Evolutionary conservation across 73 alveolate genomes (phyloP).

Genomic region (Durusdinium trenchii): DNA sequence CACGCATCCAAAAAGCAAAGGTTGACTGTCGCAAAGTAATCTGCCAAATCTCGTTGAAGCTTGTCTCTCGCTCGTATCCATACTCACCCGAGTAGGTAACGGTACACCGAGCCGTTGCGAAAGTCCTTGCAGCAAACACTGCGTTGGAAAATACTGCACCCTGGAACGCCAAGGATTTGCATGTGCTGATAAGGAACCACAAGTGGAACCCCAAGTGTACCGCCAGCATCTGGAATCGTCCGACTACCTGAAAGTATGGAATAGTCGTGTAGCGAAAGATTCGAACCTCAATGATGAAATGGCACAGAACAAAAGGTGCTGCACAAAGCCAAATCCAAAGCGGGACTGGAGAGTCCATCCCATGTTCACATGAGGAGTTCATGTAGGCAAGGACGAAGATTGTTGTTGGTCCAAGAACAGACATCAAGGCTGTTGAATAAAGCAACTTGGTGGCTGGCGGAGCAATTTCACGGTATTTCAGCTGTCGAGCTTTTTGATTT

Average conservation of each 20-base stretch:
- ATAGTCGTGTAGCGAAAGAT: slow-evolving; percentile 65
- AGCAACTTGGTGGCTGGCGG: slow-evolving; percentile 49
- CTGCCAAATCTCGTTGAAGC: slow-evolving; percentile 67
- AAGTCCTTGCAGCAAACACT: slow-evolving; percentile 73
- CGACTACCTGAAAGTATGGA: slow-evolving; percentile 82
- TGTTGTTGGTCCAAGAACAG: slow-evolving; percentile 49
- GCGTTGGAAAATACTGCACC: slow-evolving; percentile 86
- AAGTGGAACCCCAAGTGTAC: slow-evolving; percentile 35
- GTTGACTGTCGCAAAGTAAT: slow-evolving; percentile 60
- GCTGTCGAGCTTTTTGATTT: not conserved
- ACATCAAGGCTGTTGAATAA: not conserved
- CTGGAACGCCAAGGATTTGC: slow-evolving; percentile 78
- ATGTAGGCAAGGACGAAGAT: slow-evolving; percentile 28
- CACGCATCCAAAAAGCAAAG: slow-evolving; percentile 56
- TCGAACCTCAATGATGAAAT: slow-evolving; percentile 59
- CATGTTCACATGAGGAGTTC: slow-evolving; percentile 75
- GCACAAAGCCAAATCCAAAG: slow-evolving; percentile 78
- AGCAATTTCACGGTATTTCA: slow-evolving; percentile 67
- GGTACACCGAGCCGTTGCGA: slow-evolving; percentile 38
- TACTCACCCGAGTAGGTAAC: slow-evolving; percentile 6
- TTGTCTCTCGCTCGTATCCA: slow-evolving; percentile 34
- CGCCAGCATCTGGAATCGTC: slow-evolving; percentile 69
- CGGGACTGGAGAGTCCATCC: slow-evolving; percentile 88
- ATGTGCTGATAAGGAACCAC: slow-evolving; percentile 26
- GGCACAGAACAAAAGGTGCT: slow-evolving; percentile 50